A percentile compares a stretch with the other conserved stretches of the same genome.
phyloP scores from a whole-genome alignment of 306 rosid species.

The Parietaria judaica region DNA sequence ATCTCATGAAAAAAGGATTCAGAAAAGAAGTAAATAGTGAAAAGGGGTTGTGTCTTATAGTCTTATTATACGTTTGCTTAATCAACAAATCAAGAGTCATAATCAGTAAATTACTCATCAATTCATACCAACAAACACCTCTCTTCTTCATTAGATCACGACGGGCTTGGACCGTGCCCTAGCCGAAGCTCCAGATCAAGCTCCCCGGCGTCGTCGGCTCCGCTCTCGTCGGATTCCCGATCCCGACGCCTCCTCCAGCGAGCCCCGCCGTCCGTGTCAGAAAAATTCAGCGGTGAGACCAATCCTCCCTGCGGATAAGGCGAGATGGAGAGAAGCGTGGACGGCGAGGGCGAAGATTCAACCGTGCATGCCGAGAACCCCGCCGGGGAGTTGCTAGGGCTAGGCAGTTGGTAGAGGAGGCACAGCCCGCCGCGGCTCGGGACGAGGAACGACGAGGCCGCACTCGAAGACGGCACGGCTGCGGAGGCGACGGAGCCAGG shows the following conservation, averaged over 20 bases:
- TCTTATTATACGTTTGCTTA: slow-evolving; percentile 14
- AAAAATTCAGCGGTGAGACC: slow-evolving; percentile 20
- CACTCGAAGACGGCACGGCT: neutral
- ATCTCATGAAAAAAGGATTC: slow-evolving; percentile 15
- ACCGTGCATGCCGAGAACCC: slow-evolving; percentile 14
- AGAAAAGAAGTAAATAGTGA: slow-evolving; percentile 1
- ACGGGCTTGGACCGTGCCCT: slow-evolving; percentile 51
- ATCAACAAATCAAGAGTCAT: slow-evolving; percentile 15
- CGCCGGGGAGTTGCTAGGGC: slow-evolving; percentile 31
- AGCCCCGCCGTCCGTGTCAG: neutral
- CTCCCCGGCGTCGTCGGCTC: slow-evolving; percentile 35
- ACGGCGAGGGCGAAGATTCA: slow-evolving; percentile 38
- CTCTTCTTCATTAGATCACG: slow-evolving; percentile 14
- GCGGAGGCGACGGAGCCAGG: slow-evolving; percentile 17
- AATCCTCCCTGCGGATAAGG: slow-evolving; percentile 27
- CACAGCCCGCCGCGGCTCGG: slow-evolving; percentile 52
- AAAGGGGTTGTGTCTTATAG: slow-evolving; percentile 15
- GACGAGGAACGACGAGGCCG: slow-evolving; percentile 29
- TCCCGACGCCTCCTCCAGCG: neutral
- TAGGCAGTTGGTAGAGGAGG: slow-evolving; percentile 62
- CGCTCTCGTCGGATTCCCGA: slow-evolving; percentile 13
- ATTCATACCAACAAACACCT: neutral
- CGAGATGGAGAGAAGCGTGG: slow-evolving; percentile 55
- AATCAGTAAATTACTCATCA: neutral
- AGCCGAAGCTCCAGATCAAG: slow-evolving; percentile 92